Conservation (phyloP, 352 stramenopile species). For the Globisporangium yorkense region DNA sequence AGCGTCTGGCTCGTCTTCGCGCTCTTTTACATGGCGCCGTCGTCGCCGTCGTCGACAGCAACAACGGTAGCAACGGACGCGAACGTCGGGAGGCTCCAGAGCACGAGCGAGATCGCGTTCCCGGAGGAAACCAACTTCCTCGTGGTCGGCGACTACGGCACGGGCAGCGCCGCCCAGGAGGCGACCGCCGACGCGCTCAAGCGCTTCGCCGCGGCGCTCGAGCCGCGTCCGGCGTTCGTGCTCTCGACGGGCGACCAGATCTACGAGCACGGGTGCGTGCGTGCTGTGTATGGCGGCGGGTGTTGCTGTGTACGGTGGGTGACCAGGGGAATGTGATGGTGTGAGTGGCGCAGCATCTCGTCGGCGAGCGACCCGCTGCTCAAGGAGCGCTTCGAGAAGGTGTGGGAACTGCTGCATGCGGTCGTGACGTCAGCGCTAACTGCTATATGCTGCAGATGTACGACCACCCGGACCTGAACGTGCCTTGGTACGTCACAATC, state of each 20-base stretch:
- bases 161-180: slow-evolving; percentile 50
- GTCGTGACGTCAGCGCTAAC: no score
- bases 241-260: slow-evolving; percentile 83
- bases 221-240: slow-evolving; percentile 67
- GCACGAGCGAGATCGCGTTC: slow-evolving; percentile 35
- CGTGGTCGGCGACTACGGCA: slow-evolving; percentile 79
- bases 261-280: slow-evolving; percentile 70
- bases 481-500: slow-evolving; percentile 86
- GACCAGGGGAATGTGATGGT: no score
- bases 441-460: slow-evolving; percentile 55
- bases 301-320: background rate
- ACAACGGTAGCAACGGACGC: background rate
- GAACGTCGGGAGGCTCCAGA: background rate
- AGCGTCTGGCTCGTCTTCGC: slow-evolving; percentile 57
- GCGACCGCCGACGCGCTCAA: slow-evolving; percentile 61
- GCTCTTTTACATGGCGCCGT: slow-evolving; percentile 27
- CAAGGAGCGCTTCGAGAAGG: slow-evolving; percentile 69
- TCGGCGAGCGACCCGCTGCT: slow-evolving; percentile 53
- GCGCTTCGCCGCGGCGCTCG: slow-evolving; percentile 41
- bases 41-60: background rate
- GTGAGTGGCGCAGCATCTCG: slow-evolving; percentile 33
- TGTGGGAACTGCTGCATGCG: slow-evolving; percentile 8
- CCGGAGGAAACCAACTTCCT: slow-evolving; percentile 67
- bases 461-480: slow-evolving; percentile 40
- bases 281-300: background rate